Evolutionary conservation across 768 basidiomycete species (phyloP).

Genomic region (Rhizopogon rudus): DNA sequence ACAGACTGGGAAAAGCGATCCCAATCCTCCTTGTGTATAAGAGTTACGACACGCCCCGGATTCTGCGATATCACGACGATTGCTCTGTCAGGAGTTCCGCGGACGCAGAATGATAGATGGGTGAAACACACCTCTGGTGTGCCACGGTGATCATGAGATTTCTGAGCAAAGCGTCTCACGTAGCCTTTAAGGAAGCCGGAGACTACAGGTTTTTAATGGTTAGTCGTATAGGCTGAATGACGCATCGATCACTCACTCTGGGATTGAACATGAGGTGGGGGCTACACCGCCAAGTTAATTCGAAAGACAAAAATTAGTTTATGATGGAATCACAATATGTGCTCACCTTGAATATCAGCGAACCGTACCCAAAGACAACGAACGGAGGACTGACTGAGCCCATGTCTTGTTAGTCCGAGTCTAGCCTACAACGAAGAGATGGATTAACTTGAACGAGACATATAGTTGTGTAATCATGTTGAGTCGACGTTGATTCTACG

Average conservation of each 20-base stretch:
- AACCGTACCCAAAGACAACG: constrained; percentile 90
- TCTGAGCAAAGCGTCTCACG: constrained; percentile 85
- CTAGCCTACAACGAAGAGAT: neutral
- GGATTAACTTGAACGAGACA: too few relatives aligned
- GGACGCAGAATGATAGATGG: neutral
- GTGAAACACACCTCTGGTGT: constrained; percentile 61
- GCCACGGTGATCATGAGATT: constrained; percentile 90
- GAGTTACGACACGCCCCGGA: constrained; percentile 87
- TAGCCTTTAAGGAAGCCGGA: constrained; percentile 89
- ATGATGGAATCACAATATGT: too few relatives aligned
- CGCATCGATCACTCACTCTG: constrained; percentile 42
- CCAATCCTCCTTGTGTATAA: constrained; percentile 89
- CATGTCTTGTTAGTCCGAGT: neutral
- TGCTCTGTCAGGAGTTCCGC: neutral
- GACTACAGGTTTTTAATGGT: constrained; percentile 30
- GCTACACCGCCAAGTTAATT: constrained; percentile 37
- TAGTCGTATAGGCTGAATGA: neutral
- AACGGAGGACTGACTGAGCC: constrained; percentile 31
- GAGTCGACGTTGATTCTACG: too few relatives aligned
- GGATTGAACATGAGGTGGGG: constrained; percentile 72
- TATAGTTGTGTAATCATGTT: too few relatives aligned
- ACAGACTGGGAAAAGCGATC: constrained; percentile 66
- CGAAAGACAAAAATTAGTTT: neutral
- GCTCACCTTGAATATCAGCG: constrained; percentile 84
- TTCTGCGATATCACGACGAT: constrained; percentile 37